phyloP scores from a whole-genome alignment of 2,329 filamentous ascomycete species.

The Epicoccum nigrum region DNA sequence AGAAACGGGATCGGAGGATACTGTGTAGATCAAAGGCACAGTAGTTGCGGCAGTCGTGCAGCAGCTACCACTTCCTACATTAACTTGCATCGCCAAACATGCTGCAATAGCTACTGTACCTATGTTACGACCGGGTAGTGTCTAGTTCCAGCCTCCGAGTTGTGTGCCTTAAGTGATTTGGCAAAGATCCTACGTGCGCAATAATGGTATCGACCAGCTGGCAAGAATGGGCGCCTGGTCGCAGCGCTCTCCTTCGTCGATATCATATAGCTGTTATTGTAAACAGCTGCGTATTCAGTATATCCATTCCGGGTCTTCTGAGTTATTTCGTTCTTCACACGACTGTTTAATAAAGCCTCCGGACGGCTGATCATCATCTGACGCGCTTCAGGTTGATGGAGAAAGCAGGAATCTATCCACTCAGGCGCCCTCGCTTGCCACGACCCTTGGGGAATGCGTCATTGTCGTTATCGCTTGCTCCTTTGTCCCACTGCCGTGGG shows the following conservation, averaged over 20 bases:
- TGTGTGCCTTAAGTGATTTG: too few relatives aligned
- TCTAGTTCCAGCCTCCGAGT: too few relatives aligned
- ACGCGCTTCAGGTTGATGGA: conserved; percentile 9
- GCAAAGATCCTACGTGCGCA: too few relatives aligned
- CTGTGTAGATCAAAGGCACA: too few relatives aligned
- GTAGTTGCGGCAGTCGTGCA: neutral
- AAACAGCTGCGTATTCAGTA: neutral
- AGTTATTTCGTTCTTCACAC: conserved; percentile 6
- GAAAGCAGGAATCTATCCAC: neutral
- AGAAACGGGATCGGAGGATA: too few relatives aligned
- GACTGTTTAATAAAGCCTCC: neutral
- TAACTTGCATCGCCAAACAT: neutral
- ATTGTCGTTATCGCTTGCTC: conserved; percentile 4
- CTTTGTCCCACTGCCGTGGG: conserved; percentile 8
- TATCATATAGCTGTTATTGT: neutral
- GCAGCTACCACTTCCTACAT: neutral
- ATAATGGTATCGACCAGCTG: neutral
- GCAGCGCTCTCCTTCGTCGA: neutral
- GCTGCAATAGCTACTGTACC: too few relatives aligned
- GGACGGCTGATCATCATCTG: conserved; percentile 12
- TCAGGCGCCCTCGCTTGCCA: conserved; percentile 11
- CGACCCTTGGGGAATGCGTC: conserved; percentile 7
- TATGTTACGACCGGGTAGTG: too few relatives aligned
- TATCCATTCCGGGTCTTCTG: neutral
- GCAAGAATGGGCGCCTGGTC: neutral